Evolutionary conservation across 2,329 filamentous ascomycete species (phyloP).

Genomic region (Annulohypoxylon truncatum): DNA sequence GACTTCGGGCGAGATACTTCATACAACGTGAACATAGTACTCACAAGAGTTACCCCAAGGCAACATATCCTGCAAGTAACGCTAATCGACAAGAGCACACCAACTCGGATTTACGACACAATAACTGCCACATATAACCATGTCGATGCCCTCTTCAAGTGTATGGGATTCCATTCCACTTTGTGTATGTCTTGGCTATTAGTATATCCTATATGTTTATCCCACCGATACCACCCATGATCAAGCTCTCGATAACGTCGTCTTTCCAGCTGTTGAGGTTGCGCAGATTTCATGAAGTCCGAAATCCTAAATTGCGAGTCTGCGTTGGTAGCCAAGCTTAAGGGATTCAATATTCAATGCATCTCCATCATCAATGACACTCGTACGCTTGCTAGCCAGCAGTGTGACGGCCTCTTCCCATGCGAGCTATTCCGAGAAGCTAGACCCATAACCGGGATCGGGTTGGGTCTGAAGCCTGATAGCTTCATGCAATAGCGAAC

Average conservation of each 20-base stretch:
- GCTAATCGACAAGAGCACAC: neutral
- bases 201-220: neutral
- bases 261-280: neutral
- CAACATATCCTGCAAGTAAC: neutral
- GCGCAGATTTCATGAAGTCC: neutral
- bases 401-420: constrained; percentile 36
- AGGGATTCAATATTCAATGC: neutral
- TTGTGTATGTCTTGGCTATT: neutral
- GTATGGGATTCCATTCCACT: neutral
- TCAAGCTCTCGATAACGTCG: neutral
- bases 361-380: constrained; percentile 54
- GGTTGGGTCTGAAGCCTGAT: constrained; percentile 46
- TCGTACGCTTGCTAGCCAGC: constrained; percentile 57
- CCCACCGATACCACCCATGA: neutral
- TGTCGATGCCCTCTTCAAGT: neutral
- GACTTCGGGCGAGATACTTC: too few species aligned
- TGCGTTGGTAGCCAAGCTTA: neutral
- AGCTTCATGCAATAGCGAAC: constrained; percentile 50
- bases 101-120: neutral
- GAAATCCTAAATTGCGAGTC: neutral
- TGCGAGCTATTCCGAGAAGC: constrained; percentile 48
- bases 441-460: constrained; percentile 48
- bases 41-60: neutral
- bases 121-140: neutral
- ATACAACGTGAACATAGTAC: too few species aligned